Percentiles rank a stretch among this genome's conserved stretches.
phyloP scores from a whole-genome alignment of 2,329 filamentous ascomycete species.

The Diaporthe amygdali region DNA sequence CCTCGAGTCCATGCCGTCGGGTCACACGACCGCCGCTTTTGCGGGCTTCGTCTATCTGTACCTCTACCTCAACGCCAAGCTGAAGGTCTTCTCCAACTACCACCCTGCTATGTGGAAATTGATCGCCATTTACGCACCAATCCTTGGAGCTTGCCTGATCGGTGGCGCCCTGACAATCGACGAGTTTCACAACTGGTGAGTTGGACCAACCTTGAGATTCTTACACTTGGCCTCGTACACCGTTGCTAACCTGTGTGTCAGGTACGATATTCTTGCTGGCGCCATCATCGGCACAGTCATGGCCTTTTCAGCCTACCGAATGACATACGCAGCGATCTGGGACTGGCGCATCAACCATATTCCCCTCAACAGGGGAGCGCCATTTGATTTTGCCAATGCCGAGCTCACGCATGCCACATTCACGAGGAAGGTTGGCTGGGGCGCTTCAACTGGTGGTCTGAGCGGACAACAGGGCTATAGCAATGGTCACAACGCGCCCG shows the following conservation, averaged over 20 bases:
- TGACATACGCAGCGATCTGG: constrained; percentile 71
- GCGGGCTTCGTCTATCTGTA: constrained; percentile 74
- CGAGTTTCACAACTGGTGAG: constrained; percentile 72
- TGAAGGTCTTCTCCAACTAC: constrained; percentile 77
- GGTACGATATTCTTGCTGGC: constrained; percentile 72
- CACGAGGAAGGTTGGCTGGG: constrained; percentile 34
- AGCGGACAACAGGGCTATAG: neutral
- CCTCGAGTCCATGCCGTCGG: constrained; percentile 74
- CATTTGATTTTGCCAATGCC: constrained; percentile 36
- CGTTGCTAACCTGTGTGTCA: neutral
- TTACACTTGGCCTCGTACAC: neutral
- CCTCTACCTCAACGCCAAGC: constrained; percentile 78
- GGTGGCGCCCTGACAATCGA: constrained; percentile 74
- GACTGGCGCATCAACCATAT: constrained; percentile 74
- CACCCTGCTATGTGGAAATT: constrained; percentile 79
- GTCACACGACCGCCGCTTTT: constrained; percentile 76
- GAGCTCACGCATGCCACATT: constrained; percentile 32
- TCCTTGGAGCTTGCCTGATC: constrained; percentile 72
- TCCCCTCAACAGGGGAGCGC: constrained; percentile 53
- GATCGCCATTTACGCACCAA: constrained; percentile 65
- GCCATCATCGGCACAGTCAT: constrained; percentile 66
- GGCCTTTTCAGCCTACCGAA: constrained; percentile 68
- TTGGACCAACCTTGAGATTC: no score
- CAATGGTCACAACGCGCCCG: neutral
- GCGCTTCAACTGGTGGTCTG: neutral